Evolutionary conservation across 1,284 basidiomycete species (phyloP), one percentile per base, ranked within the genome.

Genomic region (Termitomyces sp.): DNA sequence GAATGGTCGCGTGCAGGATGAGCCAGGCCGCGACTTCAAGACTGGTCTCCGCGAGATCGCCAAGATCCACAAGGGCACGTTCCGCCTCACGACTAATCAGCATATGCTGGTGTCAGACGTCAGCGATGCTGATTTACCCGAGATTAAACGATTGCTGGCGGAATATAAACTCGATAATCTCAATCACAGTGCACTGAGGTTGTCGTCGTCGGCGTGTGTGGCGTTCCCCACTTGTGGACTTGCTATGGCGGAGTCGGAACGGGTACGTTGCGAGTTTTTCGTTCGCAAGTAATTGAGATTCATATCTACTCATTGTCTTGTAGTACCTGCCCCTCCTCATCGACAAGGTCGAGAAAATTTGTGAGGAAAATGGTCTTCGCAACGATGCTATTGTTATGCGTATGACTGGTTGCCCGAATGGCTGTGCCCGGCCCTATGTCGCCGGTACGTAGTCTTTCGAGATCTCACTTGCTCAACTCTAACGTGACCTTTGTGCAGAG

Each of bases 221-320:
- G 90, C 96, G 1, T 97, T 99, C 82, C 96, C 97, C 5, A 99
- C 96, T 3, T 99, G 94, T 68, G 89, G 91, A 64, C 82, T 96
- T 40, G 94, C 94, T 12, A 96, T 96, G 92, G 94, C 94, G 28
- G 94, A 97, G 73, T 94, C 91, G 10, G 94, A 97, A 70, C 77
- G 92, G 40, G 85, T 88, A 58, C 56, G 17, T 44, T 38, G 39
- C 38, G 6, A 41, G 31, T 43, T 38, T 51, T 48, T 21, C n/a
- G 17, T 47, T 34, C 12, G 4, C 13, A 31, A 8, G 2, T 53
- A 31, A 9, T 15, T 19, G 15, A 7, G 2, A 10, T 2, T 34
- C 42, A 53, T 33, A 21, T 39, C 40, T 7, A 57, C 46, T 57
- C 51, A 49, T 41, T 17, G 33, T 38, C 36, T 55, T 43, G 45